Evolutionary conservation across 202 grass and related monocot species (phyloP).

Genomic region (Carex arenaria): DNA sequence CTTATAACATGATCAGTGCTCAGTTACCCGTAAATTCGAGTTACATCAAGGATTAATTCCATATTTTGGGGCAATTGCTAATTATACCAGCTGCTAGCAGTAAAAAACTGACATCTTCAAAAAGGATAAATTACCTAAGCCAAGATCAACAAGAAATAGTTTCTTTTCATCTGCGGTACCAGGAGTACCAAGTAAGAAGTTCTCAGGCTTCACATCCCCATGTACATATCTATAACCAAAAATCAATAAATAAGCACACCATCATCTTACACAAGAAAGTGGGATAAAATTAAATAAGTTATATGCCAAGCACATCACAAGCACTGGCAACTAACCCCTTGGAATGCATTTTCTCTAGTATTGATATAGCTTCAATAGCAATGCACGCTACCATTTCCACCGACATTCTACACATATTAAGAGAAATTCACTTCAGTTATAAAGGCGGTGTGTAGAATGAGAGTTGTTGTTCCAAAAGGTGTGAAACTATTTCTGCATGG

Average conservation of each 20-base stretch:
- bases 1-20: constrained; percentile 10
- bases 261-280: constrained; percentile 7
- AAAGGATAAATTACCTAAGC: constrained; percentile 54
- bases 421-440: constrained; percentile 23
- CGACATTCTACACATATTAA: constrained; percentile 63
- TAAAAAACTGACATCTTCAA: constrained; percentile 9
- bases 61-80: neutral
- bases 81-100: no score
- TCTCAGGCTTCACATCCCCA: constrained; percentile 97
- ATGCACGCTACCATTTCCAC: constrained; percentile 98
- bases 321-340: constrained; percentile 65
- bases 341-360: constrained; percentile 97
- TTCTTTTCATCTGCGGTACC: constrained; percentile 88
- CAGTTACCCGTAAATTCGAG: constrained; percentile 4
- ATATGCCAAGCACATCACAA: constrained; percentile 17
- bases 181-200: constrained; percentile 92
- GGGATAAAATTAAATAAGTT: neutral
- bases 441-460: no score
- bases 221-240: constrained; percentile 72
- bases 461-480: no score
- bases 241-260: neutral
- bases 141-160: constrained; percentile 99
- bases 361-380: constrained; percentile 94
- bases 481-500: no score
- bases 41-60: constrained; percentile 6